Evolutionary conservation across 139 green algal genomes (phyloP), one percentile per base, ranked within the genome.

Genomic region (Asterochloris sp.): DNA sequence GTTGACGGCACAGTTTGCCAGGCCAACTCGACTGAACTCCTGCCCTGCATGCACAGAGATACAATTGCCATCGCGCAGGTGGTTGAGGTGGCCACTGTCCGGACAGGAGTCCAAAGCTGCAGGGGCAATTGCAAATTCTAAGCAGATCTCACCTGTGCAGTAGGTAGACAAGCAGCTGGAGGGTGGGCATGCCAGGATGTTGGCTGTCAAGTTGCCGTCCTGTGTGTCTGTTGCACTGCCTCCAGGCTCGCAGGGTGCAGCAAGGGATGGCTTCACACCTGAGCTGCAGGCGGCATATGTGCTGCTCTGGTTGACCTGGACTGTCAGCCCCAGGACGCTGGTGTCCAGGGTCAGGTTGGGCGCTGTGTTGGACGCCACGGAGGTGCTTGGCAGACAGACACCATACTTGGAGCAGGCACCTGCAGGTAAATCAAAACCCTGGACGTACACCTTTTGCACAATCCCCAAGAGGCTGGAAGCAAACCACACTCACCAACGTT

Each of bases 1-100:
- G 76, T 80, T 80, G 76, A 80, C 47, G 76, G 24, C 2, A 47
- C 76, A 80, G 76, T 80, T 80, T 29, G 67, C 60, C 76, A 80
- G 28, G 0, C 76, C 76, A 12, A 80, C 54, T 15, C 17, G 67
- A 10, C 14, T 62, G 47, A 80, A 80, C 60, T 80, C 76, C 60
- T 80, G 76, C 21, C 76, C 76, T 80, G 76, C 76, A 69, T 11
- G 11, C 13, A 69, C 73, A 62, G 26, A 12, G 24, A 15, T 19
- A 1, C 0, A 28, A 4, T 64, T 17, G 27, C 24, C 14, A n/a
- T 8, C 16, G 24, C 24, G 28, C n/a, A 28, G 21, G 8, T 10
- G 19, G 9, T 21, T 71, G 66, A 26, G 19, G 66, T 71, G 66
- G 17, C 19, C 66, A 71, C 19, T 71, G 66, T 26, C 64, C 64